Evolutionary conservation across 2,329 filamentous ascomycete genomes (phyloP).

Genomic region (Mycosphaerella arachidis): DNA sequence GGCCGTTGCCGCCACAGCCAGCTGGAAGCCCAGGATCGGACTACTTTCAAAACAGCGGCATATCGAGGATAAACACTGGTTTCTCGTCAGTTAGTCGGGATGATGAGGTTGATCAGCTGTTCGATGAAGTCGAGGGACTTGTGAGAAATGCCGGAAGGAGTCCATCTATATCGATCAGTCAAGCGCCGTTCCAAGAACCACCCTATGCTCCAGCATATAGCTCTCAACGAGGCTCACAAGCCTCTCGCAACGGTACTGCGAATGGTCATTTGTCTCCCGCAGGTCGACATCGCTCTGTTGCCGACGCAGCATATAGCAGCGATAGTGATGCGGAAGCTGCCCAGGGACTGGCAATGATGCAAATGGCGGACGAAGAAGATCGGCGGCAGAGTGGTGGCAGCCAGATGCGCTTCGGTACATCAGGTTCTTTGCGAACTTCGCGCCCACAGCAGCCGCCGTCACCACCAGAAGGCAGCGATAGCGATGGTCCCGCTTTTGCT

Average conservation of each 20-base stretch:
- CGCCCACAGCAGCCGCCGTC: constrained; percentile 33
- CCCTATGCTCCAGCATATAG: constrained; percentile 27
- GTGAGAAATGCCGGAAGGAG: constrained; percentile 39
- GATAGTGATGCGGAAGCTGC: constrained; percentile 86
- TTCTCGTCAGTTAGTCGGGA: constrained; percentile 4
- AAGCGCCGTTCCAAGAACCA: constrained; percentile 26
- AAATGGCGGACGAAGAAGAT: constrained; percentile 69
- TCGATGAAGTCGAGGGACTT: constrained; percentile 54
- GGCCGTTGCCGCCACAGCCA: constrained; percentile 57
- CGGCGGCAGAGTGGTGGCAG: constrained; percentile 56
- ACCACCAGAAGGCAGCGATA: constrained; percentile 55
- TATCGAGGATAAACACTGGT: constrained; percentile 16
- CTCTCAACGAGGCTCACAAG: constrained; percentile 17
- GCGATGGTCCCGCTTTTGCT: constrained; percentile 65
- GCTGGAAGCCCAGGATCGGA: constrained; percentile 37
- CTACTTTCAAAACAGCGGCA: constrained; percentile 33
- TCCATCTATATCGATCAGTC: constrained; percentile 37
- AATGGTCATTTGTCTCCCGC: constrained; percentile 47
- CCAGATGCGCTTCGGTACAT: constrained; percentile 45
- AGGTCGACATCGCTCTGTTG: constrained; percentile 43
- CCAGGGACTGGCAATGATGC: constrained; percentile 77
- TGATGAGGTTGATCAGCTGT: constrained; percentile 47
- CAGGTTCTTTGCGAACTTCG: constrained; percentile 38
- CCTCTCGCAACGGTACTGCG: constrained; percentile 23
- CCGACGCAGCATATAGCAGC: constrained; percentile 52